These are phyloP conservation scores for Papiliotrema terrestris DNA, from an alignment of 1,284 basidiomycete species.

Conservation along the genomic window DNA sequence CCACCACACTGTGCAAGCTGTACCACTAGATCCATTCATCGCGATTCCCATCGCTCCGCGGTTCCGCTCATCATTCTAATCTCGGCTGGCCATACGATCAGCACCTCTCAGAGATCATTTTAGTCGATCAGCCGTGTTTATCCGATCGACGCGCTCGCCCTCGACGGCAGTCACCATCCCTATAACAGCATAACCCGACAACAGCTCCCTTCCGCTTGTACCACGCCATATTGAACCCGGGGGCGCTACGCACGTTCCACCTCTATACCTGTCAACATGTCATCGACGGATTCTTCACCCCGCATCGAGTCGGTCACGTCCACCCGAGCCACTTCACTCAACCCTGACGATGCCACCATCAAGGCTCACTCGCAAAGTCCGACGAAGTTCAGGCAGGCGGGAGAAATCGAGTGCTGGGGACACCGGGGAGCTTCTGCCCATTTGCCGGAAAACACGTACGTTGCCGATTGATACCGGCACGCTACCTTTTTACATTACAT, in stretches of 20 bases:
- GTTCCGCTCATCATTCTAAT: too few species aligned
- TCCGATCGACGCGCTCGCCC: too few species aligned
- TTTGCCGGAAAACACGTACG: slow-evolving; percentile 49
- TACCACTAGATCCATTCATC: neutral
- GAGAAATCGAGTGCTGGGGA: slow-evolving; percentile 75
- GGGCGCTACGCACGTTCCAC: too few species aligned
- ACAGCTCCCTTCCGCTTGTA: too few species aligned
- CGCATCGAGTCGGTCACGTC: neutral
- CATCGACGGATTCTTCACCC: neutral
- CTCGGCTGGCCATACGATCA: too few species aligned
- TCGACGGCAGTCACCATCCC: too few species aligned
- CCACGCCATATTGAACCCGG: too few species aligned
- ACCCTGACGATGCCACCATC: neutral
- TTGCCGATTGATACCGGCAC: neutral
- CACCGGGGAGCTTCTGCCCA: slow-evolving; percentile 76
- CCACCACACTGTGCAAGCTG: neutral
- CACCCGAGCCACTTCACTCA: neutral
- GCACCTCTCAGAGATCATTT: too few species aligned
- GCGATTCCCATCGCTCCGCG: too few species aligned
- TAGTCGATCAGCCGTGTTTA: too few species aligned
- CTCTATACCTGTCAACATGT: neutral
- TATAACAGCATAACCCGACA: too few species aligned
- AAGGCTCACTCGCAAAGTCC: neutral
- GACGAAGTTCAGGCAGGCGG: slow-evolving; percentile 15
- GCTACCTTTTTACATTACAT: neutral